These are phyloP conservation scores for Juglanconis oblonga DNA, from an alignment of 2,329 filamentous ascomycete species.

Conservation along the genomic window DNA sequence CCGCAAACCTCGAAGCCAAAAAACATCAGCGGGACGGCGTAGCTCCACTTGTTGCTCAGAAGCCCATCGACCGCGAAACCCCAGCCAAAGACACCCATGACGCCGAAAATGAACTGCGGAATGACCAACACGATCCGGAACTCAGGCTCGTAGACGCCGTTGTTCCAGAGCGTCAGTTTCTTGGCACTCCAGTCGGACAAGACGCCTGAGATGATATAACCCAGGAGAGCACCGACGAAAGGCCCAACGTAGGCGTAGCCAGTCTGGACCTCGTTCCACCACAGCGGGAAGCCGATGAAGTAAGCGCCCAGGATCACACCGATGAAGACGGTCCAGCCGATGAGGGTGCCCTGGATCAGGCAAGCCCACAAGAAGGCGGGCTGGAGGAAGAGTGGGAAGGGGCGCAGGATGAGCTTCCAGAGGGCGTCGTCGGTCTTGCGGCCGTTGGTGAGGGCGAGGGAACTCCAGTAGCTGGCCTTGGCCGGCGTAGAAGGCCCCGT, in stretches of 20 bases:
- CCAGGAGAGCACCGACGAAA: slow-evolving; percentile 77
- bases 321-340: slow-evolving; percentile 95
- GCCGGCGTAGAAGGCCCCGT: slow-evolving; percentile 30
- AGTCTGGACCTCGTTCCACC: slow-evolving; percentile 75
- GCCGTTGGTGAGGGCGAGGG: slow-evolving; percentile 71
- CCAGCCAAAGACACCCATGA: slow-evolving; percentile 80
- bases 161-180: slow-evolving; percentile 69
- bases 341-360: slow-evolving; percentile 83
- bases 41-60: slow-evolving; percentile 56
- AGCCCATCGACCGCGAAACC: slow-evolving; percentile 68
- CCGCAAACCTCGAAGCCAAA: slow-evolving; percentile 81
- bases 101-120: slow-evolving; percentile 75
- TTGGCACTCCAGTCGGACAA: slow-evolving; percentile 72
- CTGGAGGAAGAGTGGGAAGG: slow-evolving; percentile 79
- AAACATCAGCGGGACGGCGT: slow-evolving; percentile 74
- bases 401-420: slow-evolving; percentile 62
- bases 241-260: slow-evolving; percentile 87
- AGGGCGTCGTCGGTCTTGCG: slow-evolving; percentile 78
- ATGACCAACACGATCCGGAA: slow-evolving; percentile 82
- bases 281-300: slow-evolving; percentile 77
- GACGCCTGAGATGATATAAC: slow-evolving; percentile 72
- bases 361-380: slow-evolving; percentile 78
- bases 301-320: slow-evolving; percentile 79
- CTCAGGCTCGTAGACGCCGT: slow-evolving; percentile 85
- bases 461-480: slow-evolving; percentile 58